Evolutionary conservation across 2,329 filamentous ascomycete genomes (phyloP).

Genomic region (Diaporthe helianthi): DNA sequence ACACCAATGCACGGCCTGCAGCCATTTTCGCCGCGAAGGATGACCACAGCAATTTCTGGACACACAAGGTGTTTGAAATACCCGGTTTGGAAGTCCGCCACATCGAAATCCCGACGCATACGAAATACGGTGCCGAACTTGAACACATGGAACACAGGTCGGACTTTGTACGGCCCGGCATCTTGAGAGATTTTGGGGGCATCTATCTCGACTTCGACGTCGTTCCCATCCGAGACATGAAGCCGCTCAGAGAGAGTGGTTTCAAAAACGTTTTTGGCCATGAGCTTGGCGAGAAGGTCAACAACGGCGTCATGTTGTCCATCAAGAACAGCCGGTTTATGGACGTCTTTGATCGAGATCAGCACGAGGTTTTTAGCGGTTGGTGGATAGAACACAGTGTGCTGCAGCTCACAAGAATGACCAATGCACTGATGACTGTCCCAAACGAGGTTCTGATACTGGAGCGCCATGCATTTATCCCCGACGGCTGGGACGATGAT

Average conservation of each 20-base stretch:
- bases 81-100: not conserved
- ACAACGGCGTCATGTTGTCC: constrained; percentile 4
- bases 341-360: not conserved
- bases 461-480: not conserved
- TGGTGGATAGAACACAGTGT: constrained; percentile 12
- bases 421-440: not conserved
- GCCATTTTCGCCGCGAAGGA: not conserved
- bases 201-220: constrained; percentile 11
- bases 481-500: not conserved
- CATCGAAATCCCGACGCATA: not conserved
- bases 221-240: not conserved
- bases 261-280: not conserved
- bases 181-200: constrained; percentile 2
- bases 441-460: not conserved
- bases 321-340: not conserved
- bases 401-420: not conserved
- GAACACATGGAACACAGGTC: constrained; percentile 7
- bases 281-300: constrained; percentile 5
- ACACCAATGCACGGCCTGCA: not conserved
- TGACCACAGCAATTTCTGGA: not conserved
- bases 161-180: not conserved
- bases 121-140: not conserved
- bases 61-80: not conserved
- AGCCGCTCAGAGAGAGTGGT: constrained; percentile 4
- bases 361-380: constrained; percentile 5